These are phyloP conservation scores for Irpex sp. DNA, from an alignment of 1,284 basidiomycete genomes.

Conservation along the genomic window DNA sequence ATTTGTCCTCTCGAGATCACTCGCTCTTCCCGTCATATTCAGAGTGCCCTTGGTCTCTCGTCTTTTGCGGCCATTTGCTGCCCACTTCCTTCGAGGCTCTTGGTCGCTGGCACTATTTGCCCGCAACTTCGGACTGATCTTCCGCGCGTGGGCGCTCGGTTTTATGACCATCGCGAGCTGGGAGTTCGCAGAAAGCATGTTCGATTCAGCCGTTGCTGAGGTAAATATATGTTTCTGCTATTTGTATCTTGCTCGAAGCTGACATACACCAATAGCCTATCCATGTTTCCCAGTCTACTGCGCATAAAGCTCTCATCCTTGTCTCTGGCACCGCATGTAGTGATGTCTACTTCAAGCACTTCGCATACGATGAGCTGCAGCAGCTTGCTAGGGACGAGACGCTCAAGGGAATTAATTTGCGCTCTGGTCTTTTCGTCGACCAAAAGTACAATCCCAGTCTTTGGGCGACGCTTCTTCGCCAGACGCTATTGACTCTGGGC, in stretches of 20 bases:
- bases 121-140: constrained; percentile 40
- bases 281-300: constrained; percentile 34
- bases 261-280: constrained; percentile 34
- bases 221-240: constrained; percentile 22
- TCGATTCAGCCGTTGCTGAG: constrained; percentile 50
- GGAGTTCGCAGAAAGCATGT: constrained; percentile 59
- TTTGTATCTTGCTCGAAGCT: background rate
- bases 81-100: constrained; percentile 56
- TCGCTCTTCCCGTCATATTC: constrained; percentile 49
- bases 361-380: constrained; percentile 53
- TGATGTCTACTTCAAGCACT: constrained; percentile 48
- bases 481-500: constrained; percentile 58
- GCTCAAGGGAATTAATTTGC: constrained; percentile 33
- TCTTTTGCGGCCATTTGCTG: constrained; percentile 53
- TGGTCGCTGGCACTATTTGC: constrained; percentile 51
- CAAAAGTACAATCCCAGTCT: constrained; percentile 62
- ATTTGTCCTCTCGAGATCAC: constrained; percentile 42
- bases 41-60: constrained; percentile 46
- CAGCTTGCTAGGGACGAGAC: constrained; percentile 41
- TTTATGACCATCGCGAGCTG: constrained; percentile 49
- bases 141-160: constrained; percentile 45
- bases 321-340: constrained; percentile 55
- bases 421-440: constrained; percentile 63
- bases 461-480: constrained; percentile 59
- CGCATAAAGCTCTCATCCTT: constrained; percentile 49